phyloP scores from a whole-genome alignment of 345 rosid genomes.

The Reutealis trisperma region DNA sequence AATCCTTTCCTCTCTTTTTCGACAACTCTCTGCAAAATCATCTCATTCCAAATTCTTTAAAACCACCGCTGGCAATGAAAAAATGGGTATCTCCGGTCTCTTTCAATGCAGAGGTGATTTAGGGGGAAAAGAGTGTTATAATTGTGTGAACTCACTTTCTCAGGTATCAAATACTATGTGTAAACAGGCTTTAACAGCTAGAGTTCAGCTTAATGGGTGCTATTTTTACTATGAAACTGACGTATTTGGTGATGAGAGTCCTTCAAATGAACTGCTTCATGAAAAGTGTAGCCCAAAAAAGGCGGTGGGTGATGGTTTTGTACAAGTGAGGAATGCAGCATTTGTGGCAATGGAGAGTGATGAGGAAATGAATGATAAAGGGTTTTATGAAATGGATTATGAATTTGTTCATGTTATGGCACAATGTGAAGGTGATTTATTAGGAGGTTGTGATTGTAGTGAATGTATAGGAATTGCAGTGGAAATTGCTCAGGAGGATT shows the following conservation, averaged over 20 bases:
- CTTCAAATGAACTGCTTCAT: conserved; percentile 43
- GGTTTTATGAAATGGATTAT: conserved; percentile 42
- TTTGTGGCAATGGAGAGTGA: conserved; percentile 44
- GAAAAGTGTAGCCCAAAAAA: conserved; percentile 46
- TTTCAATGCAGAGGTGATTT: conserved; percentile 70
- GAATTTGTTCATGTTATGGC: conserved; percentile 50
- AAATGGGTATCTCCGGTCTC: conserved; percentile 53
- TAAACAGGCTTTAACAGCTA: conserved; percentile 44
- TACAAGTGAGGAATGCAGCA: conserved; percentile 48
- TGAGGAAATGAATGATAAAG: conserved; percentile 34
- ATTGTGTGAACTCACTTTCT: conserved; percentile 51
- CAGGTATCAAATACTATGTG: conserved; percentile 43
- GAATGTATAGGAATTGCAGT: conserved; percentile 58
- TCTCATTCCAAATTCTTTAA: conserved; percentile 53
- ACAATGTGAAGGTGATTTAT: conserved; percentile 60
- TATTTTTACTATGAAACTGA: conserved; percentile 54
- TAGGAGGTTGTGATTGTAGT: conserved; percentile 55
- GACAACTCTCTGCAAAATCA: conserved; percentile 49
- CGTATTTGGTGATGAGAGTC: conserved; percentile 10
- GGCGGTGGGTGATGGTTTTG: conserved; percentile 43
- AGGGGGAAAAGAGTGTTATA: conserved; percentile 42
- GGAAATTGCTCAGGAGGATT: conserved; percentile 48
- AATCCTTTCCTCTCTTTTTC: conserved; percentile 45
- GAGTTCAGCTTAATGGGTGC: conserved; percentile 77
- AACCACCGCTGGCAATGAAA: conserved; percentile 43